phyloP scores from a whole-genome alignment of 1,284 basidiomycete species.

The Mycena sp. region DNA sequence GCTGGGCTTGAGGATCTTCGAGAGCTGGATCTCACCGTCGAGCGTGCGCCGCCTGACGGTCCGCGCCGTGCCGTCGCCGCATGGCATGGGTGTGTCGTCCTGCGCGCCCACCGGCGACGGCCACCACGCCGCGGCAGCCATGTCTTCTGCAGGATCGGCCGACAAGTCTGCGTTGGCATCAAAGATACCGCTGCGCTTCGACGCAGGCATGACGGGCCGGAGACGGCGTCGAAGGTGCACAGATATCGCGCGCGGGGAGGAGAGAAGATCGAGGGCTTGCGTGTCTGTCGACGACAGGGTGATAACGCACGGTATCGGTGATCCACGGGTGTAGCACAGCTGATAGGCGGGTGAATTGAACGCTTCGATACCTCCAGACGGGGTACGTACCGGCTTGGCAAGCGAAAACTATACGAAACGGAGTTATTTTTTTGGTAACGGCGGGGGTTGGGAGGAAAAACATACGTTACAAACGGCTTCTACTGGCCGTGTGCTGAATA shows the following conservation, averaged over 20 bases:
- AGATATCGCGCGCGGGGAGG: constrained; percentile 49
- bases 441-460: constrained; percentile 10
- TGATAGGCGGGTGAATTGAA: constrained; percentile 33
- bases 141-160: constrained; percentile 51
- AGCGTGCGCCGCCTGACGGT: constrained; percentile 8
- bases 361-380: neutral
- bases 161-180: constrained; percentile 46
- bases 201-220: constrained; percentile 30
- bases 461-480: constrained; percentile 55
- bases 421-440: constrained; percentile 5
- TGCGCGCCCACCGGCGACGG: constrained; percentile 36
- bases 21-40: constrained; percentile 55
- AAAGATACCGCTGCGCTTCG: constrained; percentile 42
- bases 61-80: neutral
- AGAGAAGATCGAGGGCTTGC: constrained; percentile 52
- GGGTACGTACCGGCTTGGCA: constrained; percentile 51
- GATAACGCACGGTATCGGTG: constrained; percentile 54
- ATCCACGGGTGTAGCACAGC: constrained; percentile 61
- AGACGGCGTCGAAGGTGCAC: constrained; percentile 55
- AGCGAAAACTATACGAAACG: constrained; percentile 47
- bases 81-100: constrained; percentile 47
- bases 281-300: constrained; percentile 50
- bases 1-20: constrained; percentile 56
- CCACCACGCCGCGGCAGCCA: constrained; percentile 59
- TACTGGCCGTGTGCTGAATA: constrained; percentile 50